Conservation (phyloP, 345 rosid species). For the Lepidium aucheri region DNA sequence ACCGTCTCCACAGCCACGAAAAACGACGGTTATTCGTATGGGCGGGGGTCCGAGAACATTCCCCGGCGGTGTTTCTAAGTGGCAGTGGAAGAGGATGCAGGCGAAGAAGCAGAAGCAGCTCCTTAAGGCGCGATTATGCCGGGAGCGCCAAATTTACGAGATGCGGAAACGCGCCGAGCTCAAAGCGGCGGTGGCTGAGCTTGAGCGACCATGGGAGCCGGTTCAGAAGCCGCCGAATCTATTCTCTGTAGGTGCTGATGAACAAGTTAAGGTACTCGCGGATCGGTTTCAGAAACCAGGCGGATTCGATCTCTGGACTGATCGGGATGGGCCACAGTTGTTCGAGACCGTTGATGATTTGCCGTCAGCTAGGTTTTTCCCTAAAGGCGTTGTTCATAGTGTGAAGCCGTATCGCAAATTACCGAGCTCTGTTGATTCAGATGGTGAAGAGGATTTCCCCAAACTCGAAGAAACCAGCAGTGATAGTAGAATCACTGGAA, state of each 20-base stretch:
- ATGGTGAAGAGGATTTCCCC: neutral
- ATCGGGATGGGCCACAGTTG: slow-evolving; percentile 64
- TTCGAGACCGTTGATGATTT: slow-evolving; percentile 45
- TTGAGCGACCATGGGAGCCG: slow-evolving; percentile 85
- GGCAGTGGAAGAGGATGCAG: slow-evolving; percentile 97
- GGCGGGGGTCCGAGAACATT: slow-evolving; percentile 85
- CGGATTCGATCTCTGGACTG: slow-evolving; percentile 79
- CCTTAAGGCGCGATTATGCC: slow-evolving; percentile 60
- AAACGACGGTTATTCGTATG: slow-evolving; percentile 53
- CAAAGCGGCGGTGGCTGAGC: slow-evolving; percentile 75
- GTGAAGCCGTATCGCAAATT: slow-evolving; percentile 45
- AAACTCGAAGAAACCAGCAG: neutral
- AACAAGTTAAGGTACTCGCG: slow-evolving; percentile 77
- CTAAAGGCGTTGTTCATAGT: slow-evolving; percentile 80
- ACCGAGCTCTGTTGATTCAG: neutral
- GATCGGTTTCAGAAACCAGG: slow-evolving; percentile 89
- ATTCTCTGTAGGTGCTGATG: slow-evolving; percentile 72
- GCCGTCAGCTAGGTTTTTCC: slow-evolving; percentile 82
- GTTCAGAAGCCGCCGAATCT: slow-evolving; percentile 57
- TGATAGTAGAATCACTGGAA: neutral
- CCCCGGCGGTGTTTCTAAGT: slow-evolving; percentile 82
- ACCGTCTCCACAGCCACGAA: slow-evolving; percentile 14
- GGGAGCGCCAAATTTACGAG: slow-evolving; percentile 85
- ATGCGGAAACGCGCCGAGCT: slow-evolving; percentile 93
- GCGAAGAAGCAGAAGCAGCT: slow-evolving; percentile 83